Conservation (phyloP, 352 stramenopile genomes). For the Phytophthora capsici region DNA sequence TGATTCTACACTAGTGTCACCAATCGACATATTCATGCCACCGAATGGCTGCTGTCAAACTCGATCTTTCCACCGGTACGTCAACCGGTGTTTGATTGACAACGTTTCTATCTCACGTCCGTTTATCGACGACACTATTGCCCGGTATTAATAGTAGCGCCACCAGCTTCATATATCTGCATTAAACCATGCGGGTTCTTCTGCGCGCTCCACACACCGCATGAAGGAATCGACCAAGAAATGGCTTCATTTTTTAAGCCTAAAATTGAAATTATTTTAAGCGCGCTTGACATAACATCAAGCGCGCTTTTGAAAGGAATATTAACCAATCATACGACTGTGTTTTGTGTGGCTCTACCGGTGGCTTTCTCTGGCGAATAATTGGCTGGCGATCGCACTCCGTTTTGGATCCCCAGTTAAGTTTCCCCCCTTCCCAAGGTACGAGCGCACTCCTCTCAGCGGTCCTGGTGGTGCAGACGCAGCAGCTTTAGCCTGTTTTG, state of each 20-base stretch:
- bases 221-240: too few species aligned
- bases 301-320: neutral
- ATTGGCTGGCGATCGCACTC: constrained; percentile 32
- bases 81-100: constrained; percentile 7
- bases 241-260: neutral
- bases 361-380: constrained; percentile 13
- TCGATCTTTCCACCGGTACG: constrained; percentile 11
- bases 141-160: neutral
- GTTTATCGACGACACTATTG: neutral
- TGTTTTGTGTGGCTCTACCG: constrained; percentile 24
- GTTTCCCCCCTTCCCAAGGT: constrained; percentile 52
- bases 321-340: neutral
- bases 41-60: constrained; percentile 15
- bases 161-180: neutral
- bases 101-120: neutral
- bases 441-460: constrained; percentile 22
- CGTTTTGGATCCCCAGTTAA: constrained; percentile 45
- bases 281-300: constrained; percentile 5
- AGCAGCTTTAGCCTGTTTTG: neutral
- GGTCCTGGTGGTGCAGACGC: constrained; percentile 22
- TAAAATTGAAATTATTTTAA: neutral
- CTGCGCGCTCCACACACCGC: neutral
- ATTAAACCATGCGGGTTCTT: neutral
- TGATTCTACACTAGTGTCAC: constrained; percentile 16
- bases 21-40: constrained; percentile 4